phyloP scores from a whole-genome alignment of 495 filamentous ascomycete genomes.

The Xanthoparmelia taractica region DNA sequence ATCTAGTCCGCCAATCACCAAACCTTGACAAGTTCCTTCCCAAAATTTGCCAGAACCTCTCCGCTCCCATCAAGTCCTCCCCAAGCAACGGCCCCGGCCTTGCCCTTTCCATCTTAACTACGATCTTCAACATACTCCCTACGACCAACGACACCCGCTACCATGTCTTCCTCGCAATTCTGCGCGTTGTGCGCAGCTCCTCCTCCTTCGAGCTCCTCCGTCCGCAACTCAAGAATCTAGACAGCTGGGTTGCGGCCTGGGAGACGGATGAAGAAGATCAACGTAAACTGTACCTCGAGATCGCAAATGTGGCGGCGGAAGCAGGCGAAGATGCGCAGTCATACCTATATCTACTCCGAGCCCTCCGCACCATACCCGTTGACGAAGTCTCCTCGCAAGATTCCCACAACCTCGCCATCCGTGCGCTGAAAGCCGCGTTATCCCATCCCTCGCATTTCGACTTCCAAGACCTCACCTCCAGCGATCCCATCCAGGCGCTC shows the following conservation, averaged over 20 bases:
- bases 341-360: constrained; percentile 75
- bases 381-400: constrained; percentile 59
- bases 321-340: constrained; percentile 67
- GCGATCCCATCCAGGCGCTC: constrained; percentile 80
- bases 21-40: constrained; percentile 79
- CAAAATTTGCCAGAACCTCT: constrained; percentile 77
- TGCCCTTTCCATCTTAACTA: constrained; percentile 79
- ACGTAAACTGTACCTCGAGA: constrained; percentile 68
- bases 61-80: constrained; percentile 69
- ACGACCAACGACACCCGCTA: constrained; percentile 68
- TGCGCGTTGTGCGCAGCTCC: constrained; percentile 68
- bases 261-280: constrained; percentile 70
- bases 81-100: constrained; percentile 75
- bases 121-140: constrained; percentile 91
- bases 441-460: constrained; percentile 71
- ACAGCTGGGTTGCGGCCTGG: constrained; percentile 77
- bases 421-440: constrained; percentile 76
- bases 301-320: constrained; percentile 71
- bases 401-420: constrained; percentile 72
- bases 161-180: constrained; percentile 78
- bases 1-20: constrained; percentile 77
- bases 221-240: constrained; percentile 68
- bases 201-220: constrained; percentile 72
- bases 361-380: constrained; percentile 74
- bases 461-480: constrained; percentile 84